phyloP scores from a whole-genome alignment of 768 basidiomycete genomes.

The Mycena chlorophos region DNA sequence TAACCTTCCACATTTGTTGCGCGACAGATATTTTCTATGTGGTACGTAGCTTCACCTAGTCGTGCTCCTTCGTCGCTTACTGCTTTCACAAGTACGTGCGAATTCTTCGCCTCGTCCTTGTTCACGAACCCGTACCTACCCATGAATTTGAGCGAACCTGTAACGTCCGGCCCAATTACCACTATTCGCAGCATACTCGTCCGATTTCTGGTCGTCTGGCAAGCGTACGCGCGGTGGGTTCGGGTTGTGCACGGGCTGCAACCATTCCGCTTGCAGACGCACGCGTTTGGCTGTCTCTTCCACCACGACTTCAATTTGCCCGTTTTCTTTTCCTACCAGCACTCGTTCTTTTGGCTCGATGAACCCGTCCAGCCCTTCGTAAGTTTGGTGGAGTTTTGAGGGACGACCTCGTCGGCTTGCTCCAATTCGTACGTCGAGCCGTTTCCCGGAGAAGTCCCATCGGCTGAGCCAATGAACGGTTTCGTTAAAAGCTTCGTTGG shows the following conservation, averaged over 20 bases:
- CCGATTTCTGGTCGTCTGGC: not conserved
- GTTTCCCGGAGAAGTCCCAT: not conserved
- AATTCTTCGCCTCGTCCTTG: too few relatives aligned
- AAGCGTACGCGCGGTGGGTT: not conserved
- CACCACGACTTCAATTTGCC: not conserved
- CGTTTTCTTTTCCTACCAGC: not conserved
- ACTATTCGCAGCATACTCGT: not conserved
- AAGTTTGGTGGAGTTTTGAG: not conserved
- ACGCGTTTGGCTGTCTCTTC: not conserved
- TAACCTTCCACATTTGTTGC: too few relatives aligned
- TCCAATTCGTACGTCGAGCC: not conserved
- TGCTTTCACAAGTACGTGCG: too few relatives aligned
- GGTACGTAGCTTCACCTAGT: too few relatives aligned
- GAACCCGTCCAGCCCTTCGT: not conserved
- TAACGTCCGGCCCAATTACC: not conserved
- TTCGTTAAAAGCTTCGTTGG: not conserved
- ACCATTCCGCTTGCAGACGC: not conserved
- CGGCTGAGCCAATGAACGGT: not conserved
- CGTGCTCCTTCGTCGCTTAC: too few relatives aligned
- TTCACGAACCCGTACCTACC: too few relatives aligned
- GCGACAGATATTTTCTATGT: too few relatives aligned
- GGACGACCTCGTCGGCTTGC: not conserved
- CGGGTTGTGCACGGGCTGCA: not conserved
- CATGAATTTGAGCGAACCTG: too few relatives aligned
- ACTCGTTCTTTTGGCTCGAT: not conserved